These are phyloP conservation scores for Juglanconis juglandina DNA, from an alignment of 2,329 filamentous ascomycete genomes.

Conservation along the genomic window DNA sequence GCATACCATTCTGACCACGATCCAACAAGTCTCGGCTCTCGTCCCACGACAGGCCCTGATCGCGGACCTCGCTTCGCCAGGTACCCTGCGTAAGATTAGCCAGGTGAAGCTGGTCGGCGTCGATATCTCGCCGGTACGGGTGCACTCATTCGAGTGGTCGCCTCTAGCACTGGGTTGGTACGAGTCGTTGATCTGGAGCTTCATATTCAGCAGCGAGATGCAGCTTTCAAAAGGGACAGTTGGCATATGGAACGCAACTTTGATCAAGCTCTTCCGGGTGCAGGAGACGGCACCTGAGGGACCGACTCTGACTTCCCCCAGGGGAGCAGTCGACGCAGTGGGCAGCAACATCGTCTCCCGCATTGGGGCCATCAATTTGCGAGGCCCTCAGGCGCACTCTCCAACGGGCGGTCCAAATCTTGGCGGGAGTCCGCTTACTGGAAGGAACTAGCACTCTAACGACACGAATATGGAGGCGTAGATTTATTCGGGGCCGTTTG, in stretches of 20 bases:
- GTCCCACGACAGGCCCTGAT: slow-evolving; percentile 50
- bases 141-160: slow-evolving; percentile 94
- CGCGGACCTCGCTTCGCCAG: slow-evolving; percentile 40
- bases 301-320: slow-evolving; percentile 76
- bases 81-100: slow-evolving; percentile 53
- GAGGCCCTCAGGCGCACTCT: slow-evolving; percentile 35
- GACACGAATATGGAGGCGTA: neutral
- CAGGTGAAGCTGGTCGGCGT: slow-evolving; percentile 65
- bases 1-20: slow-evolving; percentile 77
- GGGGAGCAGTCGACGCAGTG: slow-evolving; percentile 89
- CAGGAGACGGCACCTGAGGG: slow-evolving; percentile 79
- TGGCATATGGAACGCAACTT: slow-evolving; percentile 90
- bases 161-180: slow-evolving; percentile 91
- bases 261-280: slow-evolving; percentile 83
- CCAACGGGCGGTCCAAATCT: neutral
- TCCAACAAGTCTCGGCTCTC: slow-evolving; percentile 60
- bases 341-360: slow-evolving; percentile 84
- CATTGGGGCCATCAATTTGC: slow-evolving; percentile 76
- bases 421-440: neutral
- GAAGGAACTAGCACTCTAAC: neutral
- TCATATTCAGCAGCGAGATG: slow-evolving; percentile 89
- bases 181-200: slow-evolving; percentile 88
- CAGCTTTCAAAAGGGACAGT: slow-evolving; percentile 80
- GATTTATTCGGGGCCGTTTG: neutral
- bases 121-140: slow-evolving; percentile 69